phyloP scores from a whole-genome alignment of 805 yeast genomes.

The Tetrapisispora pingtungensis region DNA sequence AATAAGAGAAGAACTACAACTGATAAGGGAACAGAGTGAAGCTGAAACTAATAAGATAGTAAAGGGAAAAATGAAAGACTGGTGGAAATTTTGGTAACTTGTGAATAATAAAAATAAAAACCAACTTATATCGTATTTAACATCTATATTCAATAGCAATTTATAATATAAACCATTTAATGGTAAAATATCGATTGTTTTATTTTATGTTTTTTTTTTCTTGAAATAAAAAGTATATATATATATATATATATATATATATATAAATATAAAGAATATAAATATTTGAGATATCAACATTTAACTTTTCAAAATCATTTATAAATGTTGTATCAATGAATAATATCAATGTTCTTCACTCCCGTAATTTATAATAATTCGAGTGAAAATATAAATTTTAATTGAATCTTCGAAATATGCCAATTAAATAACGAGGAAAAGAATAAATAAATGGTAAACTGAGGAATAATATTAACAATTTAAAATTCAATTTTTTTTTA shows the following conservation, averaged over 20 bases:
- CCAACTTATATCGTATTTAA: too few species aligned
- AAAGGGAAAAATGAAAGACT: slow-evolving; percentile 19
- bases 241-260: slow-evolving; percentile 1
- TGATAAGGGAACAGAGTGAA: slow-evolving; percentile 32
- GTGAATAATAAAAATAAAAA: too few species aligned
- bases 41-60: slow-evolving; percentile 28
- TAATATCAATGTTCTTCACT: slow-evolving; percentile 2
- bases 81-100: slow-evolving; percentile 27
- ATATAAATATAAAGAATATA: neutral
- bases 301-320: neutral
- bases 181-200: neutral
- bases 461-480: neutral
- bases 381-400: too few species aligned
- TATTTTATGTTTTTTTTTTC: too few species aligned
- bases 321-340: neutral
- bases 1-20: slow-evolving; percentile 31
- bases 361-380: too few species aligned
- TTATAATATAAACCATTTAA: too few species aligned
- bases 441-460: too few species aligned
- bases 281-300: neutral
- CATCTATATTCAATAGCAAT: too few species aligned
- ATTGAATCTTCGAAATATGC: too few species aligned
- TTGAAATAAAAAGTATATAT: neutral
- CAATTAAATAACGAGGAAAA: too few species aligned
- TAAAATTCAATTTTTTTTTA: neutral